These are phyloP conservation scores for Fraxinus nigra DNA, from an alignment of 305 asterid genomes.

Conservation along the genomic window DNA sequence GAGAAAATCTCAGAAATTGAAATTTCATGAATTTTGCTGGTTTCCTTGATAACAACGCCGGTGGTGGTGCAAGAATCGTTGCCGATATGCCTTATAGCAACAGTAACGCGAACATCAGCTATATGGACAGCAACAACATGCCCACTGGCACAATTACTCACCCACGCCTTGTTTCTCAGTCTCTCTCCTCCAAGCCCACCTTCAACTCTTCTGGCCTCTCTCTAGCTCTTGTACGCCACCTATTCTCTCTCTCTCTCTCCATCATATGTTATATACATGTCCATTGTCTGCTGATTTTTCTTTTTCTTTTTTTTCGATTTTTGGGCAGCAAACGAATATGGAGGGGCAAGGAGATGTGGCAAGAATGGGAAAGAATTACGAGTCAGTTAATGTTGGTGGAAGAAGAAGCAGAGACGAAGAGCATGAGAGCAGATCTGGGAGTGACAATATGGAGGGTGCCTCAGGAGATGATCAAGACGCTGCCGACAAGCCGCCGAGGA, in stretches of 20 bases:
- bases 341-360: constrained; percentile 66
- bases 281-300: neutral
- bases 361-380: constrained; percentile 42
- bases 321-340: constrained; percentile 69
- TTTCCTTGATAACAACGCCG: constrained; percentile 56
- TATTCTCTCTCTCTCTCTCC: neutral
- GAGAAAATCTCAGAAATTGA: neutral
- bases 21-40: constrained; percentile 85
- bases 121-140: constrained; percentile 32
- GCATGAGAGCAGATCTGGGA: constrained; percentile 87
- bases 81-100: constrained; percentile 43
- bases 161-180: constrained; percentile 53
- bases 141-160: constrained; percentile 50
- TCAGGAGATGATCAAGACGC: constrained; percentile 80
- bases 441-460: constrained; percentile 77
- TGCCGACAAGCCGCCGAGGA: constrained; percentile 66
- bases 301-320: neutral
- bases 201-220: constrained; percentile 36
- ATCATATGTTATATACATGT: neutral
- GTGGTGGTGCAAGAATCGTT: constrained; percentile 41
- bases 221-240: constrained; percentile 40
- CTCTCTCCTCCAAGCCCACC: constrained; percentile 49
- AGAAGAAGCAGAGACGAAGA: constrained; percentile 82
- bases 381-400: constrained; percentile 34
- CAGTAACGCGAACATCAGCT: constrained; percentile 17